Base-by-base conservation (phyloP, 331 rosid genomes). In the Malus hybrid region DNA sequence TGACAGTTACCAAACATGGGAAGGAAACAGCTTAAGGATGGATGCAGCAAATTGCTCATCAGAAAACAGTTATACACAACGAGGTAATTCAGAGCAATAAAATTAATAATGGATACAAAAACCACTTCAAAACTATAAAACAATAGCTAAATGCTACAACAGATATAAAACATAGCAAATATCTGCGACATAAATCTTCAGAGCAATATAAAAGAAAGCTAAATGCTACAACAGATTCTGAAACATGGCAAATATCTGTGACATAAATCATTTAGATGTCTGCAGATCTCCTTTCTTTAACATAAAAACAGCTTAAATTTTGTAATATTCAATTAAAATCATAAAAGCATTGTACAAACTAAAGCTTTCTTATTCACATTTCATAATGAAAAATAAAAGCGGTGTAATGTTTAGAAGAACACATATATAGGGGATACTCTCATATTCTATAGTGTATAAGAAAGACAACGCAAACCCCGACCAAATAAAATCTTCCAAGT, bases 401-500 rank as follows among this genome's bases (percentile, higher is more conserved):
- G 24, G 20, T 52, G 48, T 54, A 70, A 55, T 44, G 62, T 54
- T n/a, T 42, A 64, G 44, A 39, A 39, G 46, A 64, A n/a, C 32
- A 73, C 71, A 7, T 27, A 78, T 70, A 73, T 48, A 9, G 64
- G 28, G 64, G 72, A 66, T 54, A 52, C 46, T 52, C 28, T 57
- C 33, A 57, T 22, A 70, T 71, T 63, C 31, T 66, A 77, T 15
- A 61, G 78, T 48, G 59, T 50, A 48, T 42, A 31, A 71, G 4
- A 69, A 72, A 55, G 44, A 75, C 32, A 62, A 52, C n/a, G 70
- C 11, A 69, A 60, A 44, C 75, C 76, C 76, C 74, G 36, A 80
- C 73, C 88, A 84, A 29, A 29, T 24, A 79, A 75, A 73, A 59
- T 63, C 59, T 28, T 73, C 79, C 12, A 77, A 69, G 4, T 39